These are phyloP conservation scores for Sphagnum tenellum DNA, from an alignment of 225 moss, liverwort and hornwort species.

Conservation along the genomic window DNA sequence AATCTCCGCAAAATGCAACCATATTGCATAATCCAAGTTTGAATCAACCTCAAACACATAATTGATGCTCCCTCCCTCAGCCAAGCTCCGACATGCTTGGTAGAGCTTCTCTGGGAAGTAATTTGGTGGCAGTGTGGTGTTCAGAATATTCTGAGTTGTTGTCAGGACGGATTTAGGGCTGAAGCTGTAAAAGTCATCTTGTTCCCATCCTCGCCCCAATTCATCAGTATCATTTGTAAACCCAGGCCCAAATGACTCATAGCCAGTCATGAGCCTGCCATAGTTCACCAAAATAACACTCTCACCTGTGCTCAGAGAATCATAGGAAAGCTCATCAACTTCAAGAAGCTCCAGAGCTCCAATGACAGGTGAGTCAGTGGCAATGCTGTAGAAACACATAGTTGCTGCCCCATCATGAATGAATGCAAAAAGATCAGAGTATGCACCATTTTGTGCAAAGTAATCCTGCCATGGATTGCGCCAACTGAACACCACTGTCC, in stretches of 20 bases:
- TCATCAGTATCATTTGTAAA: conserved; percentile 36
- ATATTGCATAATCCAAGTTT: conserved; percentile 64
- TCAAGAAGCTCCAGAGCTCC: conserved; percentile 73
- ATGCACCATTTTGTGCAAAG: conserved; percentile 31
- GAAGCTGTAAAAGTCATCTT: conserved; percentile 44
- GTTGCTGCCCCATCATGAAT: conserved; percentile 72
- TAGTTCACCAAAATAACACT: conserved; percentile 44
- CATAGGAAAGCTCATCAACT: conserved; percentile 50
- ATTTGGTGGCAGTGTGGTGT: conserved; percentile 55
- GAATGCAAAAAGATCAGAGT: conserved; percentile 59
- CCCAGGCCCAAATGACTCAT: conserved; percentile 71
- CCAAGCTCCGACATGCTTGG: conserved; percentile 52
- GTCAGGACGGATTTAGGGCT: conserved; percentile 34
- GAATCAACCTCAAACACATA: conserved; percentile 59
- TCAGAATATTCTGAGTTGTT: conserved; percentile 37
- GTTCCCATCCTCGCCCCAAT: conserved; percentile 43
- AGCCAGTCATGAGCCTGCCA: conserved; percentile 61
- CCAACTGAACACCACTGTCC: conserved; percentile 74
- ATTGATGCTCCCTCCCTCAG: conserved; percentile 14
- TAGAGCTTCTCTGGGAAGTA: conserved; percentile 72
- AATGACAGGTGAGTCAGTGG: conserved; percentile 67
- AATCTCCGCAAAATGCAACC: conserved; percentile 92
- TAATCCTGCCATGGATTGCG: conserved; percentile 49
- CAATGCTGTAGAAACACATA: conserved; percentile 70
- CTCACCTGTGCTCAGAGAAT: conserved; percentile 35